Evolutionary conservation across 2,329 filamentous ascomycete genomes (phyloP).

Genomic region (Aspergillus nomiae): DNA sequence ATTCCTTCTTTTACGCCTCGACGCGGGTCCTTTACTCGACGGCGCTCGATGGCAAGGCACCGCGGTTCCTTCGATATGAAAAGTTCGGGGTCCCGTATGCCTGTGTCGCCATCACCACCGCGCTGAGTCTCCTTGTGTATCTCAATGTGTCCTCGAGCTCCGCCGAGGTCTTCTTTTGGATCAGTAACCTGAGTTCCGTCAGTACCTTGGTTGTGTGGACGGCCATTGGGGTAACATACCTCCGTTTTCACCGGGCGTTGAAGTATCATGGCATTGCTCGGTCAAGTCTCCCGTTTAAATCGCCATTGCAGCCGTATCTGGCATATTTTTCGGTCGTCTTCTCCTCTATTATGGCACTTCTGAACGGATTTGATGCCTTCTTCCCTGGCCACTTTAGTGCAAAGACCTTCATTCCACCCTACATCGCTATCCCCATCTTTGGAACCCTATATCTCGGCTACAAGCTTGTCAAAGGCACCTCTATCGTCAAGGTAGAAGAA

Average conservation of each 20-base stretch:
- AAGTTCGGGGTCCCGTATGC: constrained; percentile 57
- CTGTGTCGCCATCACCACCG: constrained; percentile 55
- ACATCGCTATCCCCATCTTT: constrained; percentile 61
- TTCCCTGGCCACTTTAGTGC: constrained; percentile 39
- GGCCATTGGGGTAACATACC: constrained; percentile 57
- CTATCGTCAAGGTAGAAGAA: constrained; percentile 32
- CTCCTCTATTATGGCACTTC: constrained; percentile 61
- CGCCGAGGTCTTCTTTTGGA: constrained; percentile 64
- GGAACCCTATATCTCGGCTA: constrained; percentile 50
- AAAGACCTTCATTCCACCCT: constrained; percentile 62
- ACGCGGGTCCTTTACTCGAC: constrained; percentile 42
- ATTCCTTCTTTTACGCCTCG: constrained; percentile 41
- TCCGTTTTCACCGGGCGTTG: constrained; percentile 54
- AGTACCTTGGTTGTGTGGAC: constrained; percentile 57
- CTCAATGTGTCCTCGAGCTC: constrained; percentile 62
- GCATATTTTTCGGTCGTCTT: constrained; percentile 59
- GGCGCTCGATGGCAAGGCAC: constrained; percentile 42
- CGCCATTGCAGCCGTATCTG: constrained; percentile 57
- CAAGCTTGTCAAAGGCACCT: constrained; percentile 35
- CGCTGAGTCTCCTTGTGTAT: constrained; percentile 63
- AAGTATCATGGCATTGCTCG: constrained; percentile 40
- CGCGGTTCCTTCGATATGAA: constrained; percentile 39
- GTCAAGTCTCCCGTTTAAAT: constrained; percentile 48
- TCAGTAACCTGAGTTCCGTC: constrained; percentile 60
- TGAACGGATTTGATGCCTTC: constrained; percentile 63